Evolutionary conservation across 768 basidiomycete genomes (phyloP).

Genomic region (Vishniacozyma victoriae): DNA sequence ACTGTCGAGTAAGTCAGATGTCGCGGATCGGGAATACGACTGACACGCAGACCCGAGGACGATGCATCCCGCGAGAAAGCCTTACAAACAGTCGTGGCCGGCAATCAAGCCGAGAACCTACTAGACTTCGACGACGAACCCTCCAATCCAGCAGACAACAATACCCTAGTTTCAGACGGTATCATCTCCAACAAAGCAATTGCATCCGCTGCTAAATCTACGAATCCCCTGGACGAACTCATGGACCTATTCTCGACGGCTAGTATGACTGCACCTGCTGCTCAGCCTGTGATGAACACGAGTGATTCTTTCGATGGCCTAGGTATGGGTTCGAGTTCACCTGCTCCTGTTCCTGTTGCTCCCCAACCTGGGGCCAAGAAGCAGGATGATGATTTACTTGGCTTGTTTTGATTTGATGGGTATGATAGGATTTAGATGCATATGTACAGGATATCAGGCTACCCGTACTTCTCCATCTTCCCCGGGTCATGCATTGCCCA

Average conservation of each 20-base stretch:
- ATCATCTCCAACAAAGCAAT: conserved; percentile 29
- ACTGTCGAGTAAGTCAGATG: conserved; percentile 39
- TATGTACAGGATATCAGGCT: too few relatives aligned
- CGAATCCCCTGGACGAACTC: conserved; percentile 85
- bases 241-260: conserved; percentile 78
- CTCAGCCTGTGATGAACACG: conserved; percentile 11
- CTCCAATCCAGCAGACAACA: conserved; percentile 42
- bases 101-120: conserved; percentile 89
- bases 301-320: conserved; percentile 1
- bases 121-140: conserved; percentile 81
- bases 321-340: background rate
- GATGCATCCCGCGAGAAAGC: conserved; percentile 71
- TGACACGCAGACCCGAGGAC: conserved; percentile 59
- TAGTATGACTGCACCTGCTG: conserved; percentile 26
- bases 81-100: conserved; percentile 81
- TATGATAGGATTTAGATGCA: too few relatives aligned
- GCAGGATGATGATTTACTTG: conserved; percentile 55
- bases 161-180: conserved; percentile 48
- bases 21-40: conserved; percentile 1
- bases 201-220: conserved; percentile 61
- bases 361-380: background rate
- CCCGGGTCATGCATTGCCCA: too few relatives aligned
- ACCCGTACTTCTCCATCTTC: too few relatives aligned
- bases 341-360: background rate
- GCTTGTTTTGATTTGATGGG: conserved; percentile 51